Base-by-base conservation (phyloP, 257 asterid species). In the Nicotiana undulata region DNA sequence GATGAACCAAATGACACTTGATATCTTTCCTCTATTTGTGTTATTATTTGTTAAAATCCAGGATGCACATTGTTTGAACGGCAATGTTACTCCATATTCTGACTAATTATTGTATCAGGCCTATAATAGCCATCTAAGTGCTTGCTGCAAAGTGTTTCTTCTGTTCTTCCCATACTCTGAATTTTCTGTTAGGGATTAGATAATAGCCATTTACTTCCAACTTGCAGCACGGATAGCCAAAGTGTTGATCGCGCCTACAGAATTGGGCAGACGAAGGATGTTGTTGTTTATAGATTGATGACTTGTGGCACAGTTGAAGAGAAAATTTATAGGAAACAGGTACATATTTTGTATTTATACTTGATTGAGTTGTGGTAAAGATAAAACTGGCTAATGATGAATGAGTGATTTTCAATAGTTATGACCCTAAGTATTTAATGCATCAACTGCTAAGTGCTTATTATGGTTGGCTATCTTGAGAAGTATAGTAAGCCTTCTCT, bases 231-330 rank as follows among this genome's bases (percentile, higher is more conserved):
- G 65, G 99, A 95, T 85, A 93, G 85, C 85, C 99, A 95, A 81
- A 95, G 99, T 72, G 99, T 92, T 52, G 99, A 95, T 76, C 98
- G 99, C 40, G 99, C 99, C 80, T 95, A 95, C 81, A 90, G 99
- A 49, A 95, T 95, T 85, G 99, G 99, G 83, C 98, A 95, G 84
- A 91, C 85, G 88, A 95, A 93, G 87, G 92, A 95, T 85, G 99
- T 95, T 24, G 87, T 93, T 76, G 99, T 95, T 51, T 95, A 95
- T 86, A 91, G 99, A 82, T 82, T 95, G 81, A 95, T 95, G 99
- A 95, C 99, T 20, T 90, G 91, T 82, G 85, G 93, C 80, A 95
- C 99, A 15, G 99, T 95, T 63, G 99, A 95, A 86, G 99, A 95
- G 87, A 95, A 93, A 79, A 95, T 95, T 44, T 95, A 95, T 75